These are phyloP conservation scores for Podila verticillata DNA, from an alignment of 192 early-diverging fungal genomes.

Conservation along the genomic window DNA sequence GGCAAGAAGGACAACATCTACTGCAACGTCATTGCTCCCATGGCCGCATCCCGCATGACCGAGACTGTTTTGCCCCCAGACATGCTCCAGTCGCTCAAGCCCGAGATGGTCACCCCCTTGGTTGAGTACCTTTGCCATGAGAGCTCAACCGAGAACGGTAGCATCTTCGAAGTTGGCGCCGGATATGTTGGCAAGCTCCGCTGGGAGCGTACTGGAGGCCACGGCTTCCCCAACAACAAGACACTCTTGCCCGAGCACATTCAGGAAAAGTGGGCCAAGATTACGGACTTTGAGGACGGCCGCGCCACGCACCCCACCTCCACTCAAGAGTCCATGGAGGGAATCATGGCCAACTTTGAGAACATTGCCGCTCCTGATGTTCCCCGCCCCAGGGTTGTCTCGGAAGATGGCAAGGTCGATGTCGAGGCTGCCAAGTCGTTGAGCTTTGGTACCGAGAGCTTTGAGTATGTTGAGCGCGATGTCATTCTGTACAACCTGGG, in stretches of 20 bases:
- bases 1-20: slow-evolving; percentile 92
- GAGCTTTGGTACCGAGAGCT: slow-evolving; percentile 62
- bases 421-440: slow-evolving; percentile 70
- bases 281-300: slow-evolving; percentile 78
- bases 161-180: slow-evolving; percentile 93
- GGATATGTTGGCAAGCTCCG: slow-evolving; percentile 92
- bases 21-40: slow-evolving; percentile 95
- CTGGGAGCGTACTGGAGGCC: slow-evolving; percentile 90
- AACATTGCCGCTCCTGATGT: background rate
- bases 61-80: slow-evolving; percentile 97
- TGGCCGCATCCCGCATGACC: slow-evolving; percentile 97
- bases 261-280: slow-evolving; percentile 77
- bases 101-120: slow-evolving; percentile 95
- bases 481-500: slow-evolving; percentile 95
- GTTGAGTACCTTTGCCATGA: slow-evolving; percentile 93
- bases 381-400: slow-evolving; percentile 40
- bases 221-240: slow-evolving; percentile 90
- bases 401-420: slow-evolving; percentile 63
- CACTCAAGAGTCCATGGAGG: slow-evolving; percentile 80
- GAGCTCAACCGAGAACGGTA: slow-evolving; percentile 77
- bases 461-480: slow-evolving; percentile 88
- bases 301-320: slow-evolving; percentile 85
- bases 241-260: slow-evolving; percentile 88
- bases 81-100: slow-evolving; percentile 94
- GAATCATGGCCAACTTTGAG: slow-evolving; percentile 81